Percentiles rank a stretch among this genome's conserved stretches.
Conservation (phyloP, 352 stramenopile species). For the Thalassiosira livingstoniorum region DNA sequence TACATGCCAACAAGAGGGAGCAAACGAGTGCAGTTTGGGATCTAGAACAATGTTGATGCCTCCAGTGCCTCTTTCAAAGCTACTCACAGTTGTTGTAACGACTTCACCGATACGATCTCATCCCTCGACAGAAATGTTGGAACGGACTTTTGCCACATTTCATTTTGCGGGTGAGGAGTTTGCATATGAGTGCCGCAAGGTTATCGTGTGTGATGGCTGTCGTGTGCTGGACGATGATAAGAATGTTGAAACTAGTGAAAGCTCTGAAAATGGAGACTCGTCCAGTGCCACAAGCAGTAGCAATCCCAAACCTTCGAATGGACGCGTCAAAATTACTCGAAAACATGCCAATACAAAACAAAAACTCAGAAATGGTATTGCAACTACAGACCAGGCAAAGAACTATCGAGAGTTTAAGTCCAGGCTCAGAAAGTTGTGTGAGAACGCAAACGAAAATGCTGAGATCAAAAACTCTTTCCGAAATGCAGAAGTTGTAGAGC, state of each 20-base stretch:
- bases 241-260: conserved; percentile 4
- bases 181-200: conserved; percentile 78
- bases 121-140: conserved; percentile 80
- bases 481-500: conserved; percentile 74
- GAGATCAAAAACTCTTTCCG: conserved; percentile 56
- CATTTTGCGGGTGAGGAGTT: conserved; percentile 72
- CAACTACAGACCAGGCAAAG: conserved; percentile 67
- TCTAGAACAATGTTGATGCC: too few species aligned
- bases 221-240: conserved; percentile 55
- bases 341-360: conserved; percentile 84
- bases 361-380: conserved; percentile 82
- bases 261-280: conserved; percentile 8
- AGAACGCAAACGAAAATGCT: conserved; percentile 23
- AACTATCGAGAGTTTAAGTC: conserved; percentile 81
- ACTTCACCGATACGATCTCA: conserved; percentile 84
- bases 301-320: conserved; percentile 4
- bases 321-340: conserved; percentile 67
- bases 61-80: conserved; percentile 55
- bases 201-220: conserved; percentile 84
- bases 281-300: conserved; percentile 4
- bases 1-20: conserved; percentile 1
- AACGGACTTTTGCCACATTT: conserved; percentile 82
- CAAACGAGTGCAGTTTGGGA: background rate
- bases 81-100: conserved; percentile 84
- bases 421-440: conserved; percentile 61